Evolutionary conservation across 495 filamentous ascomycete genomes (phyloP), one percentile per base, ranked within the genome.

Genomic region (Talaromyces trachyspermus): DNA sequence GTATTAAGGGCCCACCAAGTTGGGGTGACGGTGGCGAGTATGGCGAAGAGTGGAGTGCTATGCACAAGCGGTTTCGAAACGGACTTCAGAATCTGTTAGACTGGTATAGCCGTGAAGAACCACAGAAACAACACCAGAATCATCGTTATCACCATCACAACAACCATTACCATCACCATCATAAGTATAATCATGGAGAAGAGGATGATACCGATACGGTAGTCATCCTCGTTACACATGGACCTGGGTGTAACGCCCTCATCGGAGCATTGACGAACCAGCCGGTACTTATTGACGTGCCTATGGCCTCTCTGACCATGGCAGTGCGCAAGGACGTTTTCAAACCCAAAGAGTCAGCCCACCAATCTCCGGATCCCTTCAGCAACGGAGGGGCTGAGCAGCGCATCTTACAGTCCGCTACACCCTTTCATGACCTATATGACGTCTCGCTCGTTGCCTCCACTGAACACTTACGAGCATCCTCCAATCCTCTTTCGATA

Each of bases 201-300:
- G 71, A 77, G 10, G 68, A 75, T 2, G 76, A 83, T 19, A 67
- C 75, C 4, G 87, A 97, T 54, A 76, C 86, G 0, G 80, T 97
- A 5, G 64, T 99, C n/a, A 75, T 99, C 23, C 64, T 99, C 10
- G 88, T 99, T 42, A 95, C 94, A 0, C 92, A 99, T 56, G 91
- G 91, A n/a, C 94, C 94, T 9, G 94, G 90, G 40, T 95, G 92
- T 65, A 99, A 99, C 65, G 94, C 92, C 0, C 64, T 99, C 39
- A 89, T 97, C 41, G 89, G 91, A 5, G 88, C 88, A 4, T 71
- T 99, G 46, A 94, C 87, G 0, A 84, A 90, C 44, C 84, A 91
- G 52, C 88, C 92, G 0, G 86, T 91, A 2, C 74, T 99, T 6
- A 74, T 92, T 40, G 90, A 97, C 59, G 85, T 97, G 12, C 83